phyloP scores from a whole-genome alignment of 75 land plant genomes.

The Pseudotsuga menziesii region DNA sequence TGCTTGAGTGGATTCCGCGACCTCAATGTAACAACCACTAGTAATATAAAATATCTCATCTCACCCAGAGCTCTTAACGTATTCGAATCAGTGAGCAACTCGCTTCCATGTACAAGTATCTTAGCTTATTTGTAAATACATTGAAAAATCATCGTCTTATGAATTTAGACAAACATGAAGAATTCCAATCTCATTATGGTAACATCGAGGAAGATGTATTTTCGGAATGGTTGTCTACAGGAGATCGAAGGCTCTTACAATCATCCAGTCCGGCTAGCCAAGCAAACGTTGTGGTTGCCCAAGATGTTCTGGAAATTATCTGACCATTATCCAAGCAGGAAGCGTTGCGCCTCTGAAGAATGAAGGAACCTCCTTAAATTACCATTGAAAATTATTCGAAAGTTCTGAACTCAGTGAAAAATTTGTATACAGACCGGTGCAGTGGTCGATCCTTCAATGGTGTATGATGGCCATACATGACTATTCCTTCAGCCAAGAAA shows the following conservation, averaged over 20 bases:
- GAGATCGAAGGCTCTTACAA: slow-evolving; percentile 8
- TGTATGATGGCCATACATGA: too few relatives aligned
- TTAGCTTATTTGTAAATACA: not conserved
- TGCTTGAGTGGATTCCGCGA: not conserved
- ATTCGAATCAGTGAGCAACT: not conserved
- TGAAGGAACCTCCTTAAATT: too few relatives aligned
- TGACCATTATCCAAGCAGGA: not conserved
- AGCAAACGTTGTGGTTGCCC: slow-evolving; percentile 29
- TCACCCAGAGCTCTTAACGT: not conserved
- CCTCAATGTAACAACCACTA: not conserved
- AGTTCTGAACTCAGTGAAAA: too few relatives aligned
- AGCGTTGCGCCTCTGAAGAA: not conserved
- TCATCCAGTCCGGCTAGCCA: not conserved
- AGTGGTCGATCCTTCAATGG: too few relatives aligned
- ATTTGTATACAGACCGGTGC: too few relatives aligned
- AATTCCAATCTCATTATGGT: not conserved
- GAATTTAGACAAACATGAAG: not conserved
- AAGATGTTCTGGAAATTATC: slow-evolving; percentile 26
- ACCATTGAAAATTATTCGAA: too few relatives aligned
- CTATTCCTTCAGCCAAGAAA: too few relatives aligned
- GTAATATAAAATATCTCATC: not conserved
- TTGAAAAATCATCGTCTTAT: not conserved
- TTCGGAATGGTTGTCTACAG: slow-evolving; percentile 8
- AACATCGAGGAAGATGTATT: not conserved
- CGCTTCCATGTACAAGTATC: not conserved